Base-by-base conservation (phyloP, 2,329 filamentous ascomycete genomes). In the Lachnellula subtilissima region DNA sequence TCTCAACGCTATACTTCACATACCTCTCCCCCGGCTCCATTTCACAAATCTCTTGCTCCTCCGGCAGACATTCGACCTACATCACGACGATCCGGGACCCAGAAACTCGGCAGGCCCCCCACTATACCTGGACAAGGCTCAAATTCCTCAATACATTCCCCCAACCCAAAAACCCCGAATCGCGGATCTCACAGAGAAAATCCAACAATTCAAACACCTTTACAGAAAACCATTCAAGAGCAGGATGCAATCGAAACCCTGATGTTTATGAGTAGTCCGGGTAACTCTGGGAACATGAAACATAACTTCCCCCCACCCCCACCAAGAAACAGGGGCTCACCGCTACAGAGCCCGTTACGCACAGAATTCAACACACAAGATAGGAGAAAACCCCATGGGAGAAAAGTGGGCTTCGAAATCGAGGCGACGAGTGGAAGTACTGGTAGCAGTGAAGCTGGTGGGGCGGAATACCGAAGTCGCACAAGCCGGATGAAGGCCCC, bases 221-320 rank as follows among this genome's bases (percentile, higher is more conserved):
- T 86, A 0, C 86, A 85, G 54, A 86, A 89, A 60, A 84, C 84
- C 22, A 75, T 82, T 8, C 82, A 88, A 51, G 89, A 94, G 67
- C 88, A 91, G 66, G 89, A 93, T 65, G 89, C 89, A 5, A 84
- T 93, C 48, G 89, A 92, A 67, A 87, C 88, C 0, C 73, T 94
- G 23, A 76, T 93, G 25, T 91, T 92, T 67, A 88, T 94, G 84
- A 91, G 88, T 66, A 89, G 86, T 60, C 88, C 88, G 0, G 86
- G 86, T 15, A 88, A 89, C 70, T 87, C 86, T 46, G 77, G 81
- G 43, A 84, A 83, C 58, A 71, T 86, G 64, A 82, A 82, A 60
- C 80, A 81, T 57, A 68, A 72, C 9, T 83, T 83, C 56, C 76
- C 80, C 3, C 64, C 71, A n/a, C 83, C 83, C 56, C 76, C 80